Conservation (phyloP, 176 grass and related monocot genomes). For the Puccinellia tenuiflora region DNA sequence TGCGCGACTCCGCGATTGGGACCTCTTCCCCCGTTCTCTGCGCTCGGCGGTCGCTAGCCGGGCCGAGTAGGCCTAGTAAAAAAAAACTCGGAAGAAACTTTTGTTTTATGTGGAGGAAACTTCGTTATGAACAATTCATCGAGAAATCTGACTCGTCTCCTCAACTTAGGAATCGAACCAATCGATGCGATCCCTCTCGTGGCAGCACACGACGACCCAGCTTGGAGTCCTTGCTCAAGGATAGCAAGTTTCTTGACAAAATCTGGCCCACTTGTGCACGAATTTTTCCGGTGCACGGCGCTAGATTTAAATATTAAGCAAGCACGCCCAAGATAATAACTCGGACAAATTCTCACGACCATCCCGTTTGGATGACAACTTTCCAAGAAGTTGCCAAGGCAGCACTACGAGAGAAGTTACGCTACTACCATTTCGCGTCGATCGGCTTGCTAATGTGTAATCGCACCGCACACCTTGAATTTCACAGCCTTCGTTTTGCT, state of each 20-base stretch:
- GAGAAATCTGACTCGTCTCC: not conserved
- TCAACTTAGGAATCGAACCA: not conserved
- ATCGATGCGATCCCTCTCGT: not conserved
- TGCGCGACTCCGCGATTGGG: too few species aligned
- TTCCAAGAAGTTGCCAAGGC: not conserved
- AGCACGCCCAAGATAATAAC: too few species aligned
- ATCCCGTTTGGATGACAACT: not conserved
- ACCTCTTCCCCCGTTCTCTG: not conserved
- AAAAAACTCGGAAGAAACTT: not conserved
- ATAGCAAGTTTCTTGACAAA: not conserved
- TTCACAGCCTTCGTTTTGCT: not conserved
- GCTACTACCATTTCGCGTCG: not conserved
- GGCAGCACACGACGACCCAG: not conserved
- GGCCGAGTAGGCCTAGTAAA: not conserved
- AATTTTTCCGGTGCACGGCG: not conserved
- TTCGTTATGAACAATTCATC: not conserved
- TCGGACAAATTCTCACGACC: not conserved
- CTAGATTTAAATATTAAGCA: not conserved
- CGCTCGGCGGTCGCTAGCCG: not conserved
- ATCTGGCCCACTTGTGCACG: not conserved
- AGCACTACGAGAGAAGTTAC: not conserved
- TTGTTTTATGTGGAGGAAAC: not conserved
- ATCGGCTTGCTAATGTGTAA: slow-evolving; percentile 10
- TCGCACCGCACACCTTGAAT: not conserved
- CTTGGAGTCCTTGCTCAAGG: not conserved